Percentiles rank a stretch among this genome's conserved stretches.
Evolutionary conservation across 805 yeast species (phyloP).

Genomic region (Candida endomychidarum): DNA sequence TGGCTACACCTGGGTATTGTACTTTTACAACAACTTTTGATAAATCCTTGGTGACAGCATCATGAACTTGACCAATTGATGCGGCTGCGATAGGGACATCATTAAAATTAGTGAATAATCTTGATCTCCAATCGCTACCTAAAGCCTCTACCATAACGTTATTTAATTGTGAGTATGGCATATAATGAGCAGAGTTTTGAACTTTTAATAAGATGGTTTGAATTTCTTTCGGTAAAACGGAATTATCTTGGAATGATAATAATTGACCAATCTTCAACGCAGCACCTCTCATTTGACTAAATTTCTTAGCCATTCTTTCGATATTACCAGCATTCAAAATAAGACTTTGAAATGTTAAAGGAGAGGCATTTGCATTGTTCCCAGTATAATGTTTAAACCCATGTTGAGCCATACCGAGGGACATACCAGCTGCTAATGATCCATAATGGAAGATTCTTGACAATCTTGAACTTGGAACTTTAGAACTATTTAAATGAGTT

Average conservation of each 20-base stretch:
- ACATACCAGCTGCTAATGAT: slow-evolving; percentile 85
- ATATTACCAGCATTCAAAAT: slow-evolving; percentile 80
- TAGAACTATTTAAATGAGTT: slow-evolving; percentile 45
- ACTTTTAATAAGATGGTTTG: slow-evolving; percentile 79
- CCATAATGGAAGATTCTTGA: slow-evolving; percentile 93
- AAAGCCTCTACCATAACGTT: slow-evolving; percentile 69
- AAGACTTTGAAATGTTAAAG: slow-evolving; percentile 53
- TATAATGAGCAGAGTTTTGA: slow-evolving; percentile 92
- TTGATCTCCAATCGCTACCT: slow-evolving; percentile 75
- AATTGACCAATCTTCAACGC: slow-evolving; percentile 97
- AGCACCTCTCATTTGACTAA: slow-evolving; percentile 97
- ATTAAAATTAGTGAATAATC: slow-evolving; percentile 68
- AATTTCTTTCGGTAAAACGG: slow-evolving; percentile 80
- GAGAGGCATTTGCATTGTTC: slow-evolving; percentile 40
- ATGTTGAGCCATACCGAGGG: slow-evolving; percentile 77
- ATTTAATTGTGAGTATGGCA: slow-evolving; percentile 91
- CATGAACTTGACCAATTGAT: slow-evolving; percentile 95
- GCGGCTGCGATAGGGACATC: slow-evolving; percentile 93
- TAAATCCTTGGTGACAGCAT: slow-evolving; percentile 65
- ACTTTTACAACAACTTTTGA: slow-evolving; percentile 89
- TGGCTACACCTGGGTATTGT: slow-evolving; percentile 96
- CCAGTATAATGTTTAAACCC: slow-evolving; percentile 66
- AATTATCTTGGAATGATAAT: slow-evolving; percentile 90
- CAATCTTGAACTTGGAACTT: slow-evolving; percentile 85
- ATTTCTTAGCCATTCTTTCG: slow-evolving; percentile 82